Evolutionary conservation across 805 yeast genomes (phyloP).

Genomic region (Wickerhamomyces bovis): DNA sequence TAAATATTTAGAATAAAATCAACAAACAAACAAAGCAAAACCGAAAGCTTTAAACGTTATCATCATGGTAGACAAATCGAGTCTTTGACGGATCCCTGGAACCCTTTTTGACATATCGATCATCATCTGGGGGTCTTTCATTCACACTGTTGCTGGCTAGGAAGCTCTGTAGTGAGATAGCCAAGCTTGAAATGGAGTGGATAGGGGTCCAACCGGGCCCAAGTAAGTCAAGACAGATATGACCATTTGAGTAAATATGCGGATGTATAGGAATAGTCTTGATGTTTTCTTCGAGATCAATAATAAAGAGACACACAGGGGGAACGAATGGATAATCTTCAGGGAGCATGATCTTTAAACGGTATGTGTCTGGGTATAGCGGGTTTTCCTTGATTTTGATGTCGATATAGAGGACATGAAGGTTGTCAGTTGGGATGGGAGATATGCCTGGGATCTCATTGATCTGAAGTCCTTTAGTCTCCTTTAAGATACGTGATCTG

Average conservation of each 20-base stretch:
- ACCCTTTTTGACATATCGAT: constrained; percentile 41
- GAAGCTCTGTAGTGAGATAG: constrained; percentile 62
- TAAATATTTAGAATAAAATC: too few species aligned
- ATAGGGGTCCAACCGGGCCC: constrained; percentile 35
- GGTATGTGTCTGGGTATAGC: constrained; percentile 33
- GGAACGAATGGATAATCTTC: constrained; percentile 50
- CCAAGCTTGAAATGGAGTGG: constrained; percentile 34
- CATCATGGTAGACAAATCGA: constrained; percentile 56
- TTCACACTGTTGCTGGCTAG: constrained; percentile 39
- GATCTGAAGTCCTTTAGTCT: constrained; percentile 14
- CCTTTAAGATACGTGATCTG: constrained; percentile 22
- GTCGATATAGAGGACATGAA: constrained; percentile 32
- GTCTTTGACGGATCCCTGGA: constrained; percentile 51
- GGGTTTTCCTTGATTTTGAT: constrained; percentile 30
- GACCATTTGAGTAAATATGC: constrained; percentile 71
- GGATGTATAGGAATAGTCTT: constrained; percentile 72
- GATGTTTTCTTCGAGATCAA: constrained; percentile 5
- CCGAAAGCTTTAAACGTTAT: constrained; percentile 25
- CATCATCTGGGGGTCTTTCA: constrained; percentile 56
- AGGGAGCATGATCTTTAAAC: constrained; percentile 38
- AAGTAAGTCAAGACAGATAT: constrained; percentile 63
- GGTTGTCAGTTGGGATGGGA: constrained; percentile 27
- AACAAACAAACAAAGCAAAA: not conserved
- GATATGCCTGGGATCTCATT: constrained; percentile 22
- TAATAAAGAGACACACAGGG: constrained; percentile 52